Evolutionary conservation across 1,284 basidiomycete genomes (phyloP), one percentile per base, ranked within the genome.

Genomic region (Omphalotus olearius): DNA sequence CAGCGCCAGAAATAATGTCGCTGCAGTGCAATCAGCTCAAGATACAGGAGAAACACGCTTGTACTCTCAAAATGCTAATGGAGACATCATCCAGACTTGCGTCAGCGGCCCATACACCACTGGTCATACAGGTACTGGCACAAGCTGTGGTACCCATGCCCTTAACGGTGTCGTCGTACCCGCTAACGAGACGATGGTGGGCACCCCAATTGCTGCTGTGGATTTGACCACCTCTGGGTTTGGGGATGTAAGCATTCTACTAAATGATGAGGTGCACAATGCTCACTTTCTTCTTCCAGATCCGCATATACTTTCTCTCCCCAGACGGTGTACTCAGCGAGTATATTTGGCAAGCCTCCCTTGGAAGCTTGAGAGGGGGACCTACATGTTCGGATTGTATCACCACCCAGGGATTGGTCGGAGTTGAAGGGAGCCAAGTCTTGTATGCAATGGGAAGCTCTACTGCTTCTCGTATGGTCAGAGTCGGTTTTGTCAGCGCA

Each of bases 21-120:
- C 30, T 33, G 30, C 30, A 33, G 30, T 33, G 7, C 30, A 33
- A 7, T 9, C 30, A 4, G 30, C 30, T 9, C 7, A 9, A 9
- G 9, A 33, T 33, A 45, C 26, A 11, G 50, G 50, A 11, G 50
- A 51, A 13, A 51, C 50, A 10, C 50, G 50, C 6, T 14, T 51
- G 6, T 51, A 30, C 43, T 51, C 44, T 25, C 43, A 51, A 39
- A 43, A 51, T 26, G 7, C 20, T 13, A 14, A 26, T 13, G 43
- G 43, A 4, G 23, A 25, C 16, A 45, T 51, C n/a, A 40, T 51
- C 11, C 17, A 37, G 16, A n/a, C 45, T 7, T 42, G 25, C n/a
- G 44, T 51, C 6, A 26, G 33, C 4, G 45, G 45, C 17, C 35
- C 50, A 4, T 51, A 45, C 17, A 51, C 30, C 13, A 16, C 36